These are phyloP conservation scores for Mucor indicus DNA, from an alignment of 371 early-diverging fungal species.

Conservation along the genomic window DNA sequence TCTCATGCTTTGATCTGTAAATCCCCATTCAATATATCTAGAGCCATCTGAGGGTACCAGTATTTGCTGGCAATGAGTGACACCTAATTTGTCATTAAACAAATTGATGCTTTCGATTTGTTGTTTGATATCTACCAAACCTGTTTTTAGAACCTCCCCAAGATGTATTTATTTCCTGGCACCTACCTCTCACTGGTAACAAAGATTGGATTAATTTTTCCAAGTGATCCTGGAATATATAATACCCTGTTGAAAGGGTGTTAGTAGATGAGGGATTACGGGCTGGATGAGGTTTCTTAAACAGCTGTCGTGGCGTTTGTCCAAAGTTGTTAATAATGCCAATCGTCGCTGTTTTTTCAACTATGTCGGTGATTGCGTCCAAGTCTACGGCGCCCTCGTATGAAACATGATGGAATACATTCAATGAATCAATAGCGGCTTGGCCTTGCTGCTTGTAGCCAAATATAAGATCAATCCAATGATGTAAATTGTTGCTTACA, in stretches of 20 bases:
- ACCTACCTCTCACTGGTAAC: conserved; percentile 51
- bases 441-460: conserved; percentile 87
- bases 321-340: conserved; percentile 96
- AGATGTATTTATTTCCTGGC: too few relatives aligned
- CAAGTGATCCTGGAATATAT: conserved; percentile 49
- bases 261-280: conserved; percentile 38
- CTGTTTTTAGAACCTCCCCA: too few relatives aligned
- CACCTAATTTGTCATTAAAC: conserved; percentile 47
- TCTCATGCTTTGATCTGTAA: conserved; percentile 65
- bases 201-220: conserved; percentile 59
- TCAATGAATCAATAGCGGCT: conserved; percentile 78
- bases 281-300: conserved; percentile 74
- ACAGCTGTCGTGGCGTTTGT: conserved; percentile 87
- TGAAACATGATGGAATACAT: conserved; percentile 88
- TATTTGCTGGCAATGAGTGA: conserved; percentile 48
- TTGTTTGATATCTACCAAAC: conserved; percentile 51
- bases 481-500: conserved; percentile 79
- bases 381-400: conserved; percentile 92
- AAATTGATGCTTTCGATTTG: conserved; percentile 54
- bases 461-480: conserved; percentile 92
- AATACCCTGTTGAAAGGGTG: conserved; percentile 34
- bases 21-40: conserved; percentile 76
- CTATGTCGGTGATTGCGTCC: conserved; percentile 82
- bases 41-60: conserved; percentile 56
- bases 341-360: conserved; percentile 88